A percentile compares a stretch with the other conserved stretches of the same genome.
phyloP scores from a whole-genome alignment of 352 stramenopile species.

The Vaucheria bursata region DNA sequence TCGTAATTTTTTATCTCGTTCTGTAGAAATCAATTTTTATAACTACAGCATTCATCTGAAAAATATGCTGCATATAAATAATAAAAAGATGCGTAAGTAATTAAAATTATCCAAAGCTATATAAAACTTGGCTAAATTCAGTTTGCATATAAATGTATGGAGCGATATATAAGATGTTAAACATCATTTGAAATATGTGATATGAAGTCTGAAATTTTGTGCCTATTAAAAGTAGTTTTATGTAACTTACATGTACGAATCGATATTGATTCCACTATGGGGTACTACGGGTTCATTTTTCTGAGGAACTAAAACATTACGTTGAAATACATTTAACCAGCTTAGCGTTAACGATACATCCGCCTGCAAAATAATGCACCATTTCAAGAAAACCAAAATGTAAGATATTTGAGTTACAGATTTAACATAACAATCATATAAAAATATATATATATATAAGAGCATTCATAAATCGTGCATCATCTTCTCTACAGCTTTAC shows the following conservation, averaged over 20 bases:
- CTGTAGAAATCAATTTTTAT: too few species aligned
- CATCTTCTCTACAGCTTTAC: too few species aligned
- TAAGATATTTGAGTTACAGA: too few species aligned
- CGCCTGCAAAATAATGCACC: too few species aligned
- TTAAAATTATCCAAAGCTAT: background rate
- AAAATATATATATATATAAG: too few species aligned
- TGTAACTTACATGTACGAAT: conserved; percentile 17
- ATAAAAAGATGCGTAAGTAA: background rate
- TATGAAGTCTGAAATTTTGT: background rate
- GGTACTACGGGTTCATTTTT: conserved; percentile 22
- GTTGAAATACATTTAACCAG: conserved; percentile 34
- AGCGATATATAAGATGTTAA: background rate
- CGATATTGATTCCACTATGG: conserved; percentile 10
- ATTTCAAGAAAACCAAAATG: too few species aligned
- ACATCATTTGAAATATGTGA: background rate
- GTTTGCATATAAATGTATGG: background rate
- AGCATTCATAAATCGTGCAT: too few species aligned
- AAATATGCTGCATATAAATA: background rate
- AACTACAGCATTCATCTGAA: too few species aligned
- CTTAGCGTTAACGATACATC: conserved; percentile 1
- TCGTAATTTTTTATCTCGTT: too few species aligned
- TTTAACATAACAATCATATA: too few species aligned
- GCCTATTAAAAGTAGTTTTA: background rate
- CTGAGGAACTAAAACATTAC: conserved; percentile 15
- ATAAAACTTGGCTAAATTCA: background rate